Evolutionary conservation across 306 rosid genomes (phyloP).

Genomic region (Cucurbita argyrosperma): DNA sequence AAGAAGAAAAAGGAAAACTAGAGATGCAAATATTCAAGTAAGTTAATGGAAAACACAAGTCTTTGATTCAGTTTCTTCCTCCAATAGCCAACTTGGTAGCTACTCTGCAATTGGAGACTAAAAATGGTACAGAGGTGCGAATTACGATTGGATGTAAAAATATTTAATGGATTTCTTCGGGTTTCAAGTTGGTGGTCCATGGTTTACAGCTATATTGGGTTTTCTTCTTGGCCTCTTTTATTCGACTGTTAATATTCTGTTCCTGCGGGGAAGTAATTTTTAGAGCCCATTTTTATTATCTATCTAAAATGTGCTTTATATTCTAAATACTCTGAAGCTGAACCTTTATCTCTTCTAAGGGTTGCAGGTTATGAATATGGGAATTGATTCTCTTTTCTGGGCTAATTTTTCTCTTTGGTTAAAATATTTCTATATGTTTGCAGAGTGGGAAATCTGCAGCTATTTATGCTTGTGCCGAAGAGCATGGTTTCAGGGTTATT

Average conservation of each 20-base stretch:
- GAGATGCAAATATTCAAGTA: not conserved
- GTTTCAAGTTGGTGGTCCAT: not conserved
- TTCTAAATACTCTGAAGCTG: not conserved
- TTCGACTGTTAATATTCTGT: not conserved
- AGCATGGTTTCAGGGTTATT: constrained; percentile 63
- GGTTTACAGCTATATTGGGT: not conserved
- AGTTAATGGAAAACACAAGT: not conserved
- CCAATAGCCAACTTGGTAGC: not conserved
- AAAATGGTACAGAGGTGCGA: not conserved
- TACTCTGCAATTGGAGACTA: not conserved
- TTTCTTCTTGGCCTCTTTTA: not conserved
- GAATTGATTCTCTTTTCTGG: not conserved
- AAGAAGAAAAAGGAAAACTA: not conserved
- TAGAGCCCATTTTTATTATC: not conserved
- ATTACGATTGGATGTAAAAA: not conserved
- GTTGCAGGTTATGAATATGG: constrained; percentile 7
- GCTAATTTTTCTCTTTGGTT: not conserved
- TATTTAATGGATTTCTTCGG: not conserved
- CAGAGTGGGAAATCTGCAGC: constrained; percentile 98
- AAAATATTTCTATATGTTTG: constrained; percentile 12
- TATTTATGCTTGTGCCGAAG: constrained; percentile 82
- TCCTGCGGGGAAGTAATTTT: not conserved
- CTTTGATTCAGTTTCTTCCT: not conserved
- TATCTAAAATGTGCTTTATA: not conserved
- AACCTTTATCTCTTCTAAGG: not conserved